These are phyloP conservation scores for Coleophoma crateriformis DNA, from an alignment of 2,329 filamentous ascomycete genomes.

Conservation along the genomic window DNA sequence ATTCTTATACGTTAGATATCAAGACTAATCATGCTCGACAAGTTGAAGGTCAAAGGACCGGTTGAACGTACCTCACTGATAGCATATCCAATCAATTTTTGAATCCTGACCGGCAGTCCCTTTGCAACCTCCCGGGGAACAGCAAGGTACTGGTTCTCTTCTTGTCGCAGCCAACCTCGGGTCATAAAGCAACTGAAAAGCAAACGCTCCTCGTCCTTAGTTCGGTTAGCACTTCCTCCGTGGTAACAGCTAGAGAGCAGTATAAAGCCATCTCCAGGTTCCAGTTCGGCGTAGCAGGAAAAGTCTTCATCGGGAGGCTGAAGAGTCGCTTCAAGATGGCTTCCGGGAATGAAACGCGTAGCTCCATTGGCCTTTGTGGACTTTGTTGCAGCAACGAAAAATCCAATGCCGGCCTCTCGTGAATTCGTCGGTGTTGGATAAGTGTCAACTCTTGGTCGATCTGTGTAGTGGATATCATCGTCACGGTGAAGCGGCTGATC, in stretches of 20 bases:
- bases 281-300: conserved; percentile 6
- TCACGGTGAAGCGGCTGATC: background rate
- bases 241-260: conserved; percentile 9
- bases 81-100: background rate
- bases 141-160: conserved; percentile 28
- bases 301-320: background rate
- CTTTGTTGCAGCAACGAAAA: conserved; percentile 10
- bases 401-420: background rate
- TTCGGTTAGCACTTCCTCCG: conserved; percentile 22
- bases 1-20: background rate
- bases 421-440: background rate
- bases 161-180: conserved; percentile 28
- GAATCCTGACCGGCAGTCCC: background rate
- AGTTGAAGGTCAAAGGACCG: background rate
- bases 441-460: too few relatives aligned
- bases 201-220: conserved; percentile 25
- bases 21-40: background rate
- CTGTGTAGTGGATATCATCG: background rate
- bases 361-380: conserved; percentile 24
- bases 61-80: background rate
- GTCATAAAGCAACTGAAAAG: conserved; percentile 28
- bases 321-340: conserved; percentile 13
- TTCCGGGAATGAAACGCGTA: conserved; percentile 24
- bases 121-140: background rate
- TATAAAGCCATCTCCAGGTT: conserved; percentile 10